Percentiles rank a stretch among this genome's conserved stretches.
phyloP scores from a whole-genome alignment of 1,139 yeast genomes.

The Suhomyces bolitotheri region DNA sequence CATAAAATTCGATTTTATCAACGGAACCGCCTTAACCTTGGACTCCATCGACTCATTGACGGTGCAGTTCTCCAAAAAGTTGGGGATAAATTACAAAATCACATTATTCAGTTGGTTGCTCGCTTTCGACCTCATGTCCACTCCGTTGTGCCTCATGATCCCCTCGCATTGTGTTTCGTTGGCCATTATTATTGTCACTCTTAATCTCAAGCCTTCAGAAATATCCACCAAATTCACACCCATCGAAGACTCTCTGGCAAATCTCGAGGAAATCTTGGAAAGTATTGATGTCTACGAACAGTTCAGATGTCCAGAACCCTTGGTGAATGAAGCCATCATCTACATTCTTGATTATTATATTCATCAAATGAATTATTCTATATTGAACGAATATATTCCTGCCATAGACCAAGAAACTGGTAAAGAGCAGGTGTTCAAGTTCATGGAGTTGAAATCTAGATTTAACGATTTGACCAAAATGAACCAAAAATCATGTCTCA shows the following conservation, averaged over 20 bases:
- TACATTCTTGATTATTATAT: conserved; percentile 64
- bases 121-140: conserved; percentile 69
- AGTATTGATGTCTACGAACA: conserved; percentile 39
- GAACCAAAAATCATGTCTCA: conserved; percentile 40
- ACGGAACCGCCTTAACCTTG: conserved; percentile 42
- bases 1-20: conserved; percentile 72
- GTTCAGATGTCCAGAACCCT: conserved; percentile 49
- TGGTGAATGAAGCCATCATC: conserved; percentile 60
- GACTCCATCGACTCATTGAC: conserved; percentile 64
- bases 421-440: conserved; percentile 48
- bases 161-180: conserved; percentile 84
- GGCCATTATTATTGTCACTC: conserved; percentile 52
- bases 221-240: conserved; percentile 23
- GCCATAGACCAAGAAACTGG: conserved; percentile 35
- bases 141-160: conserved; percentile 67
- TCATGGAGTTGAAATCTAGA: conserved; percentile 47
- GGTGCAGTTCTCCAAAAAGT: conserved; percentile 63
- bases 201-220: conserved; percentile 43
- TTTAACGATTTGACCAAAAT: conserved; percentile 44
- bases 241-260: conserved; percentile 34
- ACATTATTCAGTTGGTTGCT: conserved; percentile 72
- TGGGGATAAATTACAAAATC: conserved; percentile 45
- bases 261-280: conserved; percentile 29
- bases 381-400: conserved; percentile 27
- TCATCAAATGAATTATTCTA: conserved; percentile 44